Conservation (phyloP, 768 basidiomycete genomes). For the Artomyces pyxidatus region DNA sequence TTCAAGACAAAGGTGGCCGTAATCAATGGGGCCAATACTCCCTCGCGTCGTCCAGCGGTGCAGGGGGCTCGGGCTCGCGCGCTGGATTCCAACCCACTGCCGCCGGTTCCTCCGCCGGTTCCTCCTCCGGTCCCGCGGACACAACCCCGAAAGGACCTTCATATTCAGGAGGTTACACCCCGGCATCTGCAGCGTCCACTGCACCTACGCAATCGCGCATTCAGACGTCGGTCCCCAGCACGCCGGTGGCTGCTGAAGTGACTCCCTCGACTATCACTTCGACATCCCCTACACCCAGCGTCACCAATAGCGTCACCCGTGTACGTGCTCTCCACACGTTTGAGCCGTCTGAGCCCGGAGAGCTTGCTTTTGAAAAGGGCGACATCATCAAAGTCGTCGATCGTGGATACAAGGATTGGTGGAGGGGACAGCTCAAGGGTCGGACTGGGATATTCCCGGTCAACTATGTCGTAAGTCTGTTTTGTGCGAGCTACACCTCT, state of each 20-base stretch:
- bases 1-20: slow-evolving; percentile 84
- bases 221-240: slow-evolving; percentile 15
- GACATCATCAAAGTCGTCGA: slow-evolving; percentile 95
- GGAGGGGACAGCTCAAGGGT: slow-evolving; percentile 86
- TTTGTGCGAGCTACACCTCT: not conserved
- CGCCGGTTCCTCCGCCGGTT: slow-evolving; percentile 16
- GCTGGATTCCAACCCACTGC: slow-evolving; percentile 12
- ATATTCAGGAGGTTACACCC: slow-evolving; percentile 48
- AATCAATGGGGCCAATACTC: slow-evolving; percentile 42
- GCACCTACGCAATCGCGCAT: slow-evolving; percentile 1
- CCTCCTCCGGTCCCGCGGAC: slow-evolving; percentile 15
- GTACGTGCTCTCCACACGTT: slow-evolving; percentile 88
- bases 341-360: slow-evolving; percentile 79
- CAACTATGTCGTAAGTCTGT: slow-evolving; percentile 77
- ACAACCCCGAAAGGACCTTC: slow-evolving; percentile 23
- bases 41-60: slow-evolving; percentile 27
- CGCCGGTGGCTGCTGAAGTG: slow-evolving; percentile 17
- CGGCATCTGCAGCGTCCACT: slow-evolving; percentile 25
- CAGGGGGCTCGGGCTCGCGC: slow-evolving; percentile 25
- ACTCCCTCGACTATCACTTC: slow-evolving; percentile 22
- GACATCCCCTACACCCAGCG: slow-evolving; percentile 19
- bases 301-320: slow-evolving; percentile 51
- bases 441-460: slow-evolving; percentile 94
- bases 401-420: slow-evolving; percentile 93
- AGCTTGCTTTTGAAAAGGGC: slow-evolving; percentile 86